Evolutionary conservation across 1,139 yeast genomes (phyloP), one percentile per base, ranked within the genome.

Genomic region (Blastobotrys ciferrii): DNA sequence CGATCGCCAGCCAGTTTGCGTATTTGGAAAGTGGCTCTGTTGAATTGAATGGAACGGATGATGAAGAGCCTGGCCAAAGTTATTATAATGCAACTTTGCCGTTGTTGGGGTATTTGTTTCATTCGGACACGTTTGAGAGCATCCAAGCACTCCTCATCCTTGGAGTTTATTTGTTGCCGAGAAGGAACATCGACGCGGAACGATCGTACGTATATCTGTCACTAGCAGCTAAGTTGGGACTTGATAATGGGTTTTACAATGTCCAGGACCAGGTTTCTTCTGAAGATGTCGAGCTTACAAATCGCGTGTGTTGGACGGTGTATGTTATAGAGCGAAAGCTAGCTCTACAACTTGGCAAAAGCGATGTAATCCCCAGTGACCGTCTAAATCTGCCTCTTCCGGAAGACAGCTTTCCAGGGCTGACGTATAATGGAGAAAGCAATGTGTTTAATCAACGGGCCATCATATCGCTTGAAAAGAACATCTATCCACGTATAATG

Each of bases 231-330:
- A 25, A 43, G 42, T 28, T 43, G 19, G 32, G 33, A 5, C n/a
- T 43, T 7, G 37, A 37, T 13, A 33, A 25, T 15, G 46, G 46
- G 9, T 43, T 33, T 15, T 38, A 43, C 17, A 14, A 13, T 15
- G n/a, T 32, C 13, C 33, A 35, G 11, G 25, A 25, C 2, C 28
- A 35, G 11, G 5, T 23, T 5, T 17, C 12, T 7, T 5, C 32
- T 7, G 38, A 32, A 23, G 54, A 50, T 7, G 18, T 31, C 43
- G 57, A 55, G 45, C 43, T 52, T 11, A 47, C 55, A 25, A 49
- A 53, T 7, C 49, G 58, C 3, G 39, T 55, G 15, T 55, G 56
- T 54, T 55, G 58, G 58, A 43, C 53, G 3, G 43, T 55, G 18
- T 55, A 54, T 46, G 44, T 45, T 9, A 48, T 52, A 43, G 58